Evolutionary conservation across 208 protist genomes (phyloP), one percentile per base, ranked within the genome.

Genomic region (Porcisia hertigi): DNA sequence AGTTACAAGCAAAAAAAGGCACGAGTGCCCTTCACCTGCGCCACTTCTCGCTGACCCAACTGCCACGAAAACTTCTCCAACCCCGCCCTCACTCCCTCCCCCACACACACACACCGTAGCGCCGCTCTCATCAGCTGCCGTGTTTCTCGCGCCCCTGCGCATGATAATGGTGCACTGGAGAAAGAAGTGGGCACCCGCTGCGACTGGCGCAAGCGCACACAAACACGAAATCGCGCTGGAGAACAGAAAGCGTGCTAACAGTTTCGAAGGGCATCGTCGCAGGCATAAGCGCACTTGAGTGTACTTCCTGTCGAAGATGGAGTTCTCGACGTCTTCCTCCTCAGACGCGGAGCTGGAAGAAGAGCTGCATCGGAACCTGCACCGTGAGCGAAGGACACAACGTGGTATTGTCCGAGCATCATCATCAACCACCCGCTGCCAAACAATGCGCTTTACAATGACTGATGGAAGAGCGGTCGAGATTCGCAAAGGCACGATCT

Each of bases 271-370:
- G 4, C 20, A 25, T 41, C 34, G n/a, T 54, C 25, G 16, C 43
- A 30, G 20, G 54, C 18, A 58, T n/a, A 53, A 39, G 57, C 11
- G 2, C 39, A 25, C 34, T 39, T 7, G 62, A 11, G 23, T 14
- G 63, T 18, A 47, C 39, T 49, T 59, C 11, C 47, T 36, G 36
- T 36, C 36, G 9, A 54, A 12, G 8, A 81, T 93, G 67, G 81
- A 89, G 43, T 87, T 85, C 75, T 93, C 86, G 9, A 91, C 89
- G 11, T 90, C 89, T 25, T 91, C 88, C 7, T 91, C 86, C 34
- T 85, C 79, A 18, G 89, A 94, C 69, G 82, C 86, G n/a, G 89
- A 91, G 30, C 81, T 94, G 62, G 75, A 81, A 71, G 82, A 71
- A 9, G 83, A 85, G 64, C 82, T 94, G 45, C 79, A 59, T 58